Evolutionary conservation across 2,329 filamentous ascomycete genomes (phyloP).

Genomic region (Penicillium sumatraense): DNA sequence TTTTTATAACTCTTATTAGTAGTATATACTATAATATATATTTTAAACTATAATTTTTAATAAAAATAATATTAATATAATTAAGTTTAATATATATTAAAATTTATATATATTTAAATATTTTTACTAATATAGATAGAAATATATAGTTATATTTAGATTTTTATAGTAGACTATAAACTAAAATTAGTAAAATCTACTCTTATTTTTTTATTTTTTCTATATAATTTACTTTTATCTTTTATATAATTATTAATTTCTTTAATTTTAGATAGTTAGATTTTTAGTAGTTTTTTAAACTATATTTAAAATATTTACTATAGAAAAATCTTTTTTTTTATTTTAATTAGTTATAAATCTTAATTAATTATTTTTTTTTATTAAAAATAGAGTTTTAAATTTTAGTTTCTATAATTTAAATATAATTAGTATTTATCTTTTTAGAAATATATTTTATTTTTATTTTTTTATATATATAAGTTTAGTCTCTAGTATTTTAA

Average conservation of each 20-base stretch:
- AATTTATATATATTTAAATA: not conserved
- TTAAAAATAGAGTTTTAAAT: conserved; percentile 5
- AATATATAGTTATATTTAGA: not conserved
- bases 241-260: not conserved
- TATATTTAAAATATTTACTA: not conserved
- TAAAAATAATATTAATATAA: not conserved
- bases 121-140: not conserved
- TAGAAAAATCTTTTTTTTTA: too few species aligned
- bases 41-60: not conserved
- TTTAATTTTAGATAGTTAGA: not conserved
- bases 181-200: conserved; percentile 5
- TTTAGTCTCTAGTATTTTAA: too few species aligned
- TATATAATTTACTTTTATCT: not conserved
- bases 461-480: too few species aligned
- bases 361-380: not conserved
- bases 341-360: not conserved
- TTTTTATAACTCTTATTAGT: not conserved
- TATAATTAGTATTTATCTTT: conserved; percentile 1
- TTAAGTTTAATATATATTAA: not conserved
- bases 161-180: not conserved
- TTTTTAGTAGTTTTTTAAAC: not conserved
- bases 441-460: too few species aligned
- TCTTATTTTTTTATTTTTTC: not conserved
- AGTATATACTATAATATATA: not conserved
- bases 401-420: not conserved